Conservation (phyloP, 371 early-diverging fungal species). For the Mucor lusitanicus region DNA sequence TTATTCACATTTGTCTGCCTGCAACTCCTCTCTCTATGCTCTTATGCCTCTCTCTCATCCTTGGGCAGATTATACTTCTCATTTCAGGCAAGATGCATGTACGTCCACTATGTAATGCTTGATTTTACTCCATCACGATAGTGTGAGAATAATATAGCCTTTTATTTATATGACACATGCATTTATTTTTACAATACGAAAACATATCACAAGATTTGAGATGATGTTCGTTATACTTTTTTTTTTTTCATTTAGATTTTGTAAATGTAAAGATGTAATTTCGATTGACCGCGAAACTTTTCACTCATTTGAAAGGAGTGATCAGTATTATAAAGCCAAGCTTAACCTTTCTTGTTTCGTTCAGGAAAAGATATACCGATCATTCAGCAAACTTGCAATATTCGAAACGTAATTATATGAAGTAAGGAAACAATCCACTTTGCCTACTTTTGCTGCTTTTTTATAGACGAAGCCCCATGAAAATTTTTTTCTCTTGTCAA, state of each 20-base stretch:
- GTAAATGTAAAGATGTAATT: constrained; percentile 2
- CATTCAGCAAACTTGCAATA: constrained; percentile 30
- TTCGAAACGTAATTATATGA: constrained; percentile 23
- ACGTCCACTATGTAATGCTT: background rate
- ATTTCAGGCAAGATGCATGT: background rate
- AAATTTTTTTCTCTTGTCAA: constrained; percentile 6
- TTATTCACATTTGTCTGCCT: background rate
- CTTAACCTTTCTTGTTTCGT: constrained; percentile 27
- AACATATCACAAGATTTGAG: constrained; percentile 2
- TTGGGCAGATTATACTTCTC: background rate
- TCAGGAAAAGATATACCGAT: constrained; percentile 36
- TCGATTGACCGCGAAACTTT: constrained; percentile 33
- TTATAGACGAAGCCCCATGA: constrained; percentile 3
- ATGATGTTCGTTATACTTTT: constrained; percentile 1
- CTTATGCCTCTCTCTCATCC: background rate
- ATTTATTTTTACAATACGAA: background rate
- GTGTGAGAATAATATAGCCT: background rate
- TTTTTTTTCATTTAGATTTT: constrained; percentile 2
- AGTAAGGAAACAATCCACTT: constrained; percentile 5
- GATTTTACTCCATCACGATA: background rate
- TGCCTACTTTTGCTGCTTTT: background rate
- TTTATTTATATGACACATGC: background rate
- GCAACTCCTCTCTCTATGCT: background rate
- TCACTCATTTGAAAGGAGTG: constrained; percentile 1
- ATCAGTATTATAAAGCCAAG: constrained; percentile 25